A percentile compares a stretch with the other conserved stretches of the same genome.
Evolutionary conservation across 441 rosid genomes (phyloP).

Genomic region (Populus hybrid): DNA sequence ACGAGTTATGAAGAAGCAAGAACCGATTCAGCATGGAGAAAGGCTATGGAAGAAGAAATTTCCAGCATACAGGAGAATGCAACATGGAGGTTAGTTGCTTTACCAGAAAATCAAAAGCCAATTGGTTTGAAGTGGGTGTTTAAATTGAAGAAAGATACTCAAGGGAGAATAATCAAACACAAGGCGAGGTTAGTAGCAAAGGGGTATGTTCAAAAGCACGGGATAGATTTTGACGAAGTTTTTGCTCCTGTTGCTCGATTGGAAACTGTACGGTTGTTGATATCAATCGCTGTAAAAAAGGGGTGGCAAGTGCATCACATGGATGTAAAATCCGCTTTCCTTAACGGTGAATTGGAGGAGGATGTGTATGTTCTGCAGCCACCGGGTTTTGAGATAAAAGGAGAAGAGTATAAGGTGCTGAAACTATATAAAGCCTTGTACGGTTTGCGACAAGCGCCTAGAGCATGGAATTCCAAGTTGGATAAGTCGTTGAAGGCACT

Average conservation of each 20-base stretch:
- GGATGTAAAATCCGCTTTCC: too few relatives aligned
- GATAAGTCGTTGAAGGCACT: not conserved
- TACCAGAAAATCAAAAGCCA: not conserved
- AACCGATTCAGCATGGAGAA: not conserved
- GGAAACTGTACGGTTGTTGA: too few relatives aligned
- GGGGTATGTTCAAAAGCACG: not conserved
- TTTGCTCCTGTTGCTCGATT: too few relatives aligned
- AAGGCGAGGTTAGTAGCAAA: constrained; percentile 8
- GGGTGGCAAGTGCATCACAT: too few relatives aligned
- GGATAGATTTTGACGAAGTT: constrained; percentile 1
- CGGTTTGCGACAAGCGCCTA: not conserved
- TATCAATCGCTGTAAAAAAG: too few relatives aligned
- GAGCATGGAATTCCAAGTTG: not conserved
- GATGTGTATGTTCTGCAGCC: too few relatives aligned
- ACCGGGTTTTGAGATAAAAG: too few relatives aligned
- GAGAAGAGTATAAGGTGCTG: too few relatives aligned
- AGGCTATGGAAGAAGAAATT: not conserved
- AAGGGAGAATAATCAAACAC: not conserved
- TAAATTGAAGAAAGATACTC: not conserved
- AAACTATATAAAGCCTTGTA: not conserved
- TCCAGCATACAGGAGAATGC: not conserved
- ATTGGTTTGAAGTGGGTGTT: constrained; percentile 2
- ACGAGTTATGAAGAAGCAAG: not conserved
- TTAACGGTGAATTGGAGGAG: too few relatives aligned
- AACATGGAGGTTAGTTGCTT: not conserved